These are phyloP conservation scores for Cymbopogon citratus DNA, from an alignment of 176 grass and related monocot species.

Conservation along the genomic window DNA sequence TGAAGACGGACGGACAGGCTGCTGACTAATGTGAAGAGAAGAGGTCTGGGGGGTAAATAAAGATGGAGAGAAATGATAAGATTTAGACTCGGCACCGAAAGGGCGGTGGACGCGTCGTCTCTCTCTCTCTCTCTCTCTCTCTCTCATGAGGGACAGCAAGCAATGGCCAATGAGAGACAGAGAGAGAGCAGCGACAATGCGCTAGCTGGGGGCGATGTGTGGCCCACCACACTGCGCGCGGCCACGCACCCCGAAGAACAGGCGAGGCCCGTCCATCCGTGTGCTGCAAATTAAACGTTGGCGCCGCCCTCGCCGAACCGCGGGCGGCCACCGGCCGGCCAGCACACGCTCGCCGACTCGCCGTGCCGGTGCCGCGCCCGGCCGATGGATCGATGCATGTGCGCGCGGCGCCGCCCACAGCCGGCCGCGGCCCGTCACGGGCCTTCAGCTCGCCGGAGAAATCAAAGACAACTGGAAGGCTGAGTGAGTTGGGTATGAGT, in stretches of 20 bases:
- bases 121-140: neutral
- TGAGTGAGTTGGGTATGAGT: neutral
- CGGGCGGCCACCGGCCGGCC: too few species aligned
- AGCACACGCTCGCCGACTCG: neutral
- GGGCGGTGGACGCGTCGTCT: neutral
- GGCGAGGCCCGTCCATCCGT: too few species aligned
- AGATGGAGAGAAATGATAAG: slow-evolving; percentile 2
- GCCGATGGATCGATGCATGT: neutral
- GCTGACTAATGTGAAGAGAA: neutral
- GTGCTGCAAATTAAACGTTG: neutral
- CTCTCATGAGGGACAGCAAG: neutral
- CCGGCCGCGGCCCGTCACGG: too few species aligned
- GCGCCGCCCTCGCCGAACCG: neutral
- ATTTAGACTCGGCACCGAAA: slow-evolving; percentile 23
- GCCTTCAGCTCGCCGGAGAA: neutral
- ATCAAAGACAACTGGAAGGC: neutral
- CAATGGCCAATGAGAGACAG: neutral
- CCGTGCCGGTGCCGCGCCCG: too few species aligned
- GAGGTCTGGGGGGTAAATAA: neutral
- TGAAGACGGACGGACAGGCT: neutral
- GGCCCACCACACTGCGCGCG: neutral
- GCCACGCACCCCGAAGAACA: too few species aligned
- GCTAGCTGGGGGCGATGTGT: neutral
- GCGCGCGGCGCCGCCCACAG: neutral
- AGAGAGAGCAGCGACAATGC: neutral